Evolutionary conservation across 2,329 filamentous ascomycete genomes (phyloP), one percentile per base, ranked within the genome.

Genomic region (Sarocladium kiliense): DNA sequence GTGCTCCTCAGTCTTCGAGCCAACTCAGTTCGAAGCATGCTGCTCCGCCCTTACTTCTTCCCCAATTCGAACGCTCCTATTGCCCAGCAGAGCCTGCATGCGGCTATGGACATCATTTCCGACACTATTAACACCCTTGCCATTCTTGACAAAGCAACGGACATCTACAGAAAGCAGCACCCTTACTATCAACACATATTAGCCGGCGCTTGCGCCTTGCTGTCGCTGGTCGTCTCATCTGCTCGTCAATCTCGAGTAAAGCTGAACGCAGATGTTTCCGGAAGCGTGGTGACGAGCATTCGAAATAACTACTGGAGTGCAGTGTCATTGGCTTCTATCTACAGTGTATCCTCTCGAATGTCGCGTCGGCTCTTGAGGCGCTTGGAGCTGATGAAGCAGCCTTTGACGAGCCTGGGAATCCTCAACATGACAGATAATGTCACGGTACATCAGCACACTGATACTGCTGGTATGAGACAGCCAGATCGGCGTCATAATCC

Each of bases 41-140:
- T 56, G 3, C 26, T 56, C 10, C 25, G 55, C 3, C 41, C 55
- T 16, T 56, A 47, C 51, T 56, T 56, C 55, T 54, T 56, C 27
- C 19, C 49, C 21, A 42, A 54, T 2, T 34, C 18, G 5, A 14
- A 25, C 16, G 19, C 27, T 14, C 19, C 7, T 12, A 30, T 45
- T 14, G 25, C 25, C 21, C 26, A 36, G 26, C 21, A 41, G 55
- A 25, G 37, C 27, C 14, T 49, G 12, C 6, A n/a, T 6, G 32
- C 42, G n/a, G 51, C 51, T 9, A 9, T 50, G 42, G 44, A 50
- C 9, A 18, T 54, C 3, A 19, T 50, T 10, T 54, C 44, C 11
- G 26, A 44, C 1, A 26, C 37, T 3, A 27, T 55, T 14, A 21
- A 50, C 23, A 50, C 25, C 3, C 44, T 57, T 4, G 26, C 11